phyloP scores from a whole-genome alignment of 768 basidiomycete genomes.

The Postia placenta region DNA sequence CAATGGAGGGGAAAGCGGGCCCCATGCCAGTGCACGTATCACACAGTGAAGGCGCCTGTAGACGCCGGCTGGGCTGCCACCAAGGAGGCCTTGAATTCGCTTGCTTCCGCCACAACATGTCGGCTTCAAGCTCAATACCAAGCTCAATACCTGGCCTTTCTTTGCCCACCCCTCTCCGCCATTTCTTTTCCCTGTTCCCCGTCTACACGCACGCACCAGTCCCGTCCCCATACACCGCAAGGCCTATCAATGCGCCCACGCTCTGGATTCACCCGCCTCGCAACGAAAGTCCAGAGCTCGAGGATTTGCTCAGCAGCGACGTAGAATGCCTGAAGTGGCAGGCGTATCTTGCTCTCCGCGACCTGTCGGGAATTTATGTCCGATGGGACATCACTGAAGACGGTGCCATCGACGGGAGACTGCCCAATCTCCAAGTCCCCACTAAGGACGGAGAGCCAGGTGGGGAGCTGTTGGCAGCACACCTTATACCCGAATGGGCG shows the following conservation, averaged over 20 bases:
- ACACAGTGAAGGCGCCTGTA: no score
- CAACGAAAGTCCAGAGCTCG: slow-evolving; percentile 15
- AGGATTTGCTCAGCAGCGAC: slow-evolving; percentile 55
- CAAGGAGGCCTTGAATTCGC: no score
- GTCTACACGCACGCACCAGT: slow-evolving; percentile 42
- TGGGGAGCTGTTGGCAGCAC: slow-evolving; percentile 53
- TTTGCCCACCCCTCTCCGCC: slow-evolving; percentile 35
- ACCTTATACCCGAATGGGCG: slow-evolving; percentile 70
- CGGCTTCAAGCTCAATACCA: no score
- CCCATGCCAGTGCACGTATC: no score
- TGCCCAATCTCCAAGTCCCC: slow-evolving; percentile 69
- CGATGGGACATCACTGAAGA: slow-evolving; percentile 66
- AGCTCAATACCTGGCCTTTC: slow-evolving; percentile 9
- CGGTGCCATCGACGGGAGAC: slow-evolving; percentile 60
- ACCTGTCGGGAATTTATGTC: slow-evolving; percentile 42
- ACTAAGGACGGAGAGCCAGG: slow-evolving; percentile 22
- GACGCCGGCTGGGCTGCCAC: no score
- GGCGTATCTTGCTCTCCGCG: slow-evolving; percentile 70
- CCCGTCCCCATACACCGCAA: slow-evolving; percentile 27
- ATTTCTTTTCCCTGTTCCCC: slow-evolving; percentile 56
- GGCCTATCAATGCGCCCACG: slow-evolving; percentile 32
- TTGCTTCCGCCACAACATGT: no score
- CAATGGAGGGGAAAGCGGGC: no score
- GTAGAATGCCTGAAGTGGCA: slow-evolving; percentile 91
- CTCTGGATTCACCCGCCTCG: slow-evolving; percentile 64